phyloP scores from a whole-genome alignment of 495 filamentous ascomycete species.

The Penicillium antarcticum region DNA sequence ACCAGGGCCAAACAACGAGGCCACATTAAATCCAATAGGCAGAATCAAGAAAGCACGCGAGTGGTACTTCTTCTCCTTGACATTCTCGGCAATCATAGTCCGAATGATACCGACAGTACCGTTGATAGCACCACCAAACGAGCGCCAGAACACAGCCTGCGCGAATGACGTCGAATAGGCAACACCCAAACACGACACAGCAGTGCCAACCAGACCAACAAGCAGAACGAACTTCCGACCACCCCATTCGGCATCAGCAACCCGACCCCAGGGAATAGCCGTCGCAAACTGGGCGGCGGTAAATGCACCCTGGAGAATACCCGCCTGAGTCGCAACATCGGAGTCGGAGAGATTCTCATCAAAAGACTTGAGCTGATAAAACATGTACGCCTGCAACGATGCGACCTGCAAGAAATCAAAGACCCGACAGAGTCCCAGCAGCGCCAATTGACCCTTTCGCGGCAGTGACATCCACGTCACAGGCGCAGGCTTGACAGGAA shows the following conservation, averaged over 20 bases:
- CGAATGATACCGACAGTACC: slow-evolving; percentile 79
- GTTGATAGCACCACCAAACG: slow-evolving; percentile 73
- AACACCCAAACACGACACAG: slow-evolving; percentile 71
- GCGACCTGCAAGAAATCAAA: slow-evolving; percentile 51
- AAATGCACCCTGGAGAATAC: slow-evolving; percentile 75
- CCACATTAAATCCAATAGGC: slow-evolving; percentile 77
- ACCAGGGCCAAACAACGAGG: slow-evolving; percentile 71
- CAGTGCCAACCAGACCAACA: slow-evolving; percentile 70
- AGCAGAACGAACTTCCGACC: slow-evolving; percentile 77
- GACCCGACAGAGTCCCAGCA: slow-evolving; percentile 71
- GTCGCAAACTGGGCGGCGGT: slow-evolving; percentile 81
- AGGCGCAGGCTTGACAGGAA: slow-evolving; percentile 23
- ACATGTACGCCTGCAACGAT: slow-evolving; percentile 67
- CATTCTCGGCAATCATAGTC: slow-evolving; percentile 78
- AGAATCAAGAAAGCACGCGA: slow-evolving; percentile 65
- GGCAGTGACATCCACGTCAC: slow-evolving; percentile 70
- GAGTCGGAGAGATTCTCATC: slow-evolving; percentile 60
- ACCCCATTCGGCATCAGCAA: slow-evolving; percentile 65
- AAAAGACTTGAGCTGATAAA: slow-evolving; percentile 73
- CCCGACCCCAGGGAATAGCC: slow-evolving; percentile 78
- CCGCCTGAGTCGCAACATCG: slow-evolving; percentile 72
- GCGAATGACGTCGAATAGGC: slow-evolving; percentile 71
- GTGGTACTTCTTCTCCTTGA: slow-evolving; percentile 69
- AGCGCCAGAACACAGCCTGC: slow-evolving; percentile 70
- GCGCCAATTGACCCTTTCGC: slow-evolving; percentile 66